Evolutionary conservation across 495 filamentous ascomycete genomes (phyloP), one percentile per base, ranked within the genome.

Genomic region (Viridothelium virens): DNA sequence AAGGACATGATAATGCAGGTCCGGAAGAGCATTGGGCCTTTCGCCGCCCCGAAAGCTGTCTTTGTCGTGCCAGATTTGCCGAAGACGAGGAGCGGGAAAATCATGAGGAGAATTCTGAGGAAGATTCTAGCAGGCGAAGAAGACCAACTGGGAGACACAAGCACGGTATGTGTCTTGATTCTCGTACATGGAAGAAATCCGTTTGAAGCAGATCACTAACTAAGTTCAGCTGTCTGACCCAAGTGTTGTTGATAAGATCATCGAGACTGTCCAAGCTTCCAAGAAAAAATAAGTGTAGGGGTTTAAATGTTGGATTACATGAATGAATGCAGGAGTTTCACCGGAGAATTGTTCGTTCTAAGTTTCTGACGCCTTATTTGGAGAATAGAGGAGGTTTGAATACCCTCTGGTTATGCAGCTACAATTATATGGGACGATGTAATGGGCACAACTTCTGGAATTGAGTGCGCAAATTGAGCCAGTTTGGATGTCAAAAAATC

Each of bases 61-160:
- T 95, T 86, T 74, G 84, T 94, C 41, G 88, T 97, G 33, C 87
- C 91, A 3, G 93, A 97, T 75, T 83, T 99, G 37, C 94, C 94
- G 68, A 97, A 99, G 85, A 97, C 94, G 50, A 82, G 94, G 67
- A 92, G 88, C 70, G 94, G 94, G 65, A 99, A 99, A 87, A 99
- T 97, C 72, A 97, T 99, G 94, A 84, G 94, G 65, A 86, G 94
- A 65, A 97, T 99, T 77, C 76, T 99, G 78, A 87, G 94, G 66
- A 97, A 99, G 89, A 92, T 97, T 70, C 79, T 99, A 68, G 91
- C 91, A 56, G 92, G 92, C 11, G 94, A 99, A 82, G 95, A 97
- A 78, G 94, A 97, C 72, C 91, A 93, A 75, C 81, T 99, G 64
- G 94, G 94, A 71, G 95, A 99, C 72, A 93, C 80, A 38, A 90